phyloP scores from a whole-genome alignment of 73 alveolate genomes.

The Paramecium sonneborni region DNA sequence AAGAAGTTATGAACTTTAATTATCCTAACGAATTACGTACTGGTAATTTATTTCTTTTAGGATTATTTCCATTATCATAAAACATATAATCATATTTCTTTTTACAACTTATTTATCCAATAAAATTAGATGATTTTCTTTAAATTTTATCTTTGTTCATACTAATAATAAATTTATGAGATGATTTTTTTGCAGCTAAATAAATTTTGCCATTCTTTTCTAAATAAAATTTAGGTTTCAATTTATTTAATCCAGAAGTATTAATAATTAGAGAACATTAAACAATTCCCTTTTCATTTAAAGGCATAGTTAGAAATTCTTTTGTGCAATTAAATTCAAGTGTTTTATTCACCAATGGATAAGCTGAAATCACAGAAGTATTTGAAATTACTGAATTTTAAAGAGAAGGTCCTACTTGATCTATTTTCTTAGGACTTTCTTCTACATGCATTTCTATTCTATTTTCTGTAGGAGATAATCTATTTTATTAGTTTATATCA shows the following conservation, averaged over 20 bases:
- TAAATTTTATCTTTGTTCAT: neutral
- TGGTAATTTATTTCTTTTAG: slow-evolving; percentile 22
- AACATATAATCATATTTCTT: neutral
- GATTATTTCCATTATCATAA: neutral
- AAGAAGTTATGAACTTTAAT: neutral
- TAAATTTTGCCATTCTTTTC: slow-evolving; percentile 4
- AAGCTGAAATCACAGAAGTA: neutral
- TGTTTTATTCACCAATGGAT: neutral
- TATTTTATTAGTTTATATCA: neutral
- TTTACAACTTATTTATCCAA: neutral
- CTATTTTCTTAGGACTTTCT: neutral
- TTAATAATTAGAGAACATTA: neutral
- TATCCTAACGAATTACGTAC: neutral
- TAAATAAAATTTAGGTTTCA: neutral
- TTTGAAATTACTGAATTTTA: neutral
- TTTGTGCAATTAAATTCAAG: neutral
- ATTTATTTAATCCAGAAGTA: slow-evolving; percentile 22
- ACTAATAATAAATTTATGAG: slow-evolving; percentile 21
- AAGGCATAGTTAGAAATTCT: neutral
- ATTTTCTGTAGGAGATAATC: neutral
- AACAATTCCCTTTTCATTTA: neutral
- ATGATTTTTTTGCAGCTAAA: slow-evolving; percentile 37
- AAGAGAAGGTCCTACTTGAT: neutral
- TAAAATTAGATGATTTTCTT: neutral
- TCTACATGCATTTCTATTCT: neutral